phyloP scores from a whole-genome alignment of 371 early-diverging fungal genomes.

The Actinomucor elegans region DNA sequence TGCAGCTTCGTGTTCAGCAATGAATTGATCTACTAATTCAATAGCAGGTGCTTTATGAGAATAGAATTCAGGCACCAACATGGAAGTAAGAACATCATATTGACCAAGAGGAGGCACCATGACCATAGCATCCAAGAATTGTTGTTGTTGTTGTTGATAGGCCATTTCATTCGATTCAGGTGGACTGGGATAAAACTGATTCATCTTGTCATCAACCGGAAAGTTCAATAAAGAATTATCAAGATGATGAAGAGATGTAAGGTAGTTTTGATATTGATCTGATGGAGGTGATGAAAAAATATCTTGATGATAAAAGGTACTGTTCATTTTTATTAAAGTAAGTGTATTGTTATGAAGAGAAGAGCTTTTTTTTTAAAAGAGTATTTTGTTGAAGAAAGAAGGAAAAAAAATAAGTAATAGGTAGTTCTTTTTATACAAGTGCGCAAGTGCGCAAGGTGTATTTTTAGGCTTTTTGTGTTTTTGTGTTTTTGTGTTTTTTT shows the following conservation, averaged over 20 bases:
- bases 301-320: constrained; percentile 7
- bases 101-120: constrained; percentile 30
- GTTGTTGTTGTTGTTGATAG: constrained; percentile 4
- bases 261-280: constrained; percentile 18
- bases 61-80: constrained; percentile 6
- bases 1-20: constrained; percentile 30
- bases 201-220: not conserved
- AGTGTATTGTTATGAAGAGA: not conserved
- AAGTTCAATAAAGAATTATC: constrained; percentile 5
- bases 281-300: constrained; percentile 14
- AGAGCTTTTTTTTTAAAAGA: not conserved
- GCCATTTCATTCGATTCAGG: constrained; percentile 1
- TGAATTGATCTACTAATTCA: constrained; percentile 24
- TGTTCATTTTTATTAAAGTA: not conserved
- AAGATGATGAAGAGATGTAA: constrained; percentile 19
- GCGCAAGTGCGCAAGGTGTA: not conserved
- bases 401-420: not conserved
- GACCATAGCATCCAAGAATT: not conserved
- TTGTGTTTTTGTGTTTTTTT: constrained; percentile 1
- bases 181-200: constrained; percentile 24
- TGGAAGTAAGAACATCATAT: not conserved
- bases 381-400: not conserved
- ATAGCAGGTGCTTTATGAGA: constrained; percentile 13
- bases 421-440: constrained; percentile 3
- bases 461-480: constrained; percentile 18